A percentile compares a stretch with the other conserved stretches of the same genome.
These are phyloP conservation scores for Fraxinus baroniana DNA, from an alignment of 305 asterid genomes.

Conservation along the genomic window DNA sequence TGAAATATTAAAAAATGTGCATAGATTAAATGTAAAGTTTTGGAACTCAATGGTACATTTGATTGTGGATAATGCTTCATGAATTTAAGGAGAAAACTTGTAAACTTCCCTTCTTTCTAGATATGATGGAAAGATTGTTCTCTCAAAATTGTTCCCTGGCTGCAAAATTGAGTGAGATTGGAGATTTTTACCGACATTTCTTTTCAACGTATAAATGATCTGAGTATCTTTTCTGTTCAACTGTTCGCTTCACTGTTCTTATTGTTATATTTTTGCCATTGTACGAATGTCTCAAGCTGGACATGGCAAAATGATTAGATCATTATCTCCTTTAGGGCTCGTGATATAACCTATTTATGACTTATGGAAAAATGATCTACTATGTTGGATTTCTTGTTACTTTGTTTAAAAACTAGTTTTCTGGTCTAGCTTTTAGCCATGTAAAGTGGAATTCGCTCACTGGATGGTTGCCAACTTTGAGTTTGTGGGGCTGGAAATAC, in stretches of 20 bases:
- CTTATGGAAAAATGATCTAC: neutral
- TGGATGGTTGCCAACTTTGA: constrained; percentile 44
- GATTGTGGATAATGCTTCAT: constrained; percentile 22
- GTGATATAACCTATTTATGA: neutral
- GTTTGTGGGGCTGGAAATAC: constrained; percentile 47
- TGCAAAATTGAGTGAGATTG: constrained; percentile 26
- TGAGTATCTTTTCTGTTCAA: neutral
- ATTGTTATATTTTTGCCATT: neutral
- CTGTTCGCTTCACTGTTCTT: neutral
- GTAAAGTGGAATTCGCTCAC: constrained; percentile 33
- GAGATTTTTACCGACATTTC: constrained; percentile 4
- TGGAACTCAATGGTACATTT: constrained; percentile 21
- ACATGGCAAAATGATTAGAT: constrained; percentile 12
- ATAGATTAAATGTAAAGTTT: constrained; percentile 30
- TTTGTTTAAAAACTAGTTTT: constrained; percentile 28
- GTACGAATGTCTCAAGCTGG: constrained; percentile 8
- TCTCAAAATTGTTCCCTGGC: constrained; percentile 21
- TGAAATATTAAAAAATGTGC: constrained; percentile 23
- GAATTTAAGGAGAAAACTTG: constrained; percentile 29
- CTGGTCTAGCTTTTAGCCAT: constrained; percentile 42
- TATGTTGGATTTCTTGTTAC: neutral
- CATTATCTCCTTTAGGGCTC: constrained; percentile 1
- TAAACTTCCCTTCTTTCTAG: constrained; percentile 19
- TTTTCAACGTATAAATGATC: constrained; percentile 12
- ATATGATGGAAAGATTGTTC: constrained; percentile 25